Base-by-base conservation (phyloP, 192 early-diverging fungal species). In the Allomyces arbusculus region DNA sequence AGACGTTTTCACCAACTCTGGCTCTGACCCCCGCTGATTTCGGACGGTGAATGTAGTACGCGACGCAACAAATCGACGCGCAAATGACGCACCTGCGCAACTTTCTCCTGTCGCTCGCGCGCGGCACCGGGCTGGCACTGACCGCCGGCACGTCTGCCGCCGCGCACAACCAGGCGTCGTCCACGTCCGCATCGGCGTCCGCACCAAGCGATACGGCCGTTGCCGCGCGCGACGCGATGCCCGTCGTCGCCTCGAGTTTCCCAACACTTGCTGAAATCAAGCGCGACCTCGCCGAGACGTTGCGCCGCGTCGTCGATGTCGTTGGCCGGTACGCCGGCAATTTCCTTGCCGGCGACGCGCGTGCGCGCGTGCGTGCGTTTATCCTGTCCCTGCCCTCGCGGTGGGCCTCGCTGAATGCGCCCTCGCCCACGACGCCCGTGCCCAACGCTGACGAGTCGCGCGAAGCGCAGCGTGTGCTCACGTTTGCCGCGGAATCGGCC, bases 261-360 rank as follows among this genome's bases (percentile, higher is more conserved):
- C 70, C 72, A 14, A 75, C 67, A 2, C 65, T 90, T 62, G 75
- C 71, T 0, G 69, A 70, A 4, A 83, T 90, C 62, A 84, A 86
- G 66, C 84, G 82, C n/a, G 94, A 94, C 61, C 83, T 94, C 3
- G 84, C 91, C 1, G 78, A 83, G 23, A 91, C 91, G 0, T 75
- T 97, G 25, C 80, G 90, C 24, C 85, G 85, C 28, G 94, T 92
- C 1, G 89, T 97, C 5, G 88, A 87, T 50, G 84, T 97, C 9
- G 80, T 97, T 40, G 87, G 86, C 24, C 82, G 85, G 43, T 91
- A 96, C 71, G 91, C 94, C 22, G 86, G 87, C 16, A 78, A 84
- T 6, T 86, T 86, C 63, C 76, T 97, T 55, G 89, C 94, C 4
- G 87, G 84, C 61, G 88, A 86, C 44, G 89, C 92, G 25, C 78